Percentiles rank a stretch among this genome's conserved stretches.
phyloP scores from a whole-genome alignment of 2,329 filamentous ascomycete genomes.

The Cyanodermella asteris region DNA sequence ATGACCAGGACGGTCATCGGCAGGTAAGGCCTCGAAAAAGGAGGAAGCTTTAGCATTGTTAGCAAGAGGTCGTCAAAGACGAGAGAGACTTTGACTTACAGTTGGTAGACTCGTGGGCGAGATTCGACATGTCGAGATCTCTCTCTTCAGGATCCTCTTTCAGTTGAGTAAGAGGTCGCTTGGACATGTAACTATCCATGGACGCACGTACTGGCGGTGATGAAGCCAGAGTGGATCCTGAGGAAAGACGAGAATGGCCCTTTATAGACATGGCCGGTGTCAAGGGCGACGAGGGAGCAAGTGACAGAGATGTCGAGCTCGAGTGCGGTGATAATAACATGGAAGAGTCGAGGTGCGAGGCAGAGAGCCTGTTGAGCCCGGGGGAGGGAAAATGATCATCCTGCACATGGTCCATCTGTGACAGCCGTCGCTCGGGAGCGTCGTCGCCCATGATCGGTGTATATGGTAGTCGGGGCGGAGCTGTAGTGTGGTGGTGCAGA shows the following conservation, averaged over 20 bases:
- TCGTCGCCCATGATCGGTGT: too few species aligned
- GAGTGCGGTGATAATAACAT: too few species aligned
- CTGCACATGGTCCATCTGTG: too few species aligned
- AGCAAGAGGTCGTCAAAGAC: not conserved
- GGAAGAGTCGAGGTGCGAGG: too few species aligned
- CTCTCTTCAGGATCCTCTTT: conserved; percentile 61
- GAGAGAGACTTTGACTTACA: conserved; percentile 45
- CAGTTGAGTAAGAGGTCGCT: conserved; percentile 55
- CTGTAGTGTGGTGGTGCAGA: too few species aligned
- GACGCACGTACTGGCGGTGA: conserved; percentile 31
- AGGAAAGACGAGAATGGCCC: conserved; percentile 38
- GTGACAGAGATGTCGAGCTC: too few species aligned
- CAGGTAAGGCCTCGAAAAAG: conserved; percentile 12
- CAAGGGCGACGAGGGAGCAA: conserved; percentile 5
- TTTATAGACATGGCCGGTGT: conserved; percentile 7
- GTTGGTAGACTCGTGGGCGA: conserved; percentile 23
- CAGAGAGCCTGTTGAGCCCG: too few species aligned
- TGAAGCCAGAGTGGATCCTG: conserved; percentile 49
- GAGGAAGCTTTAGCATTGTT: conserved; percentile 1
- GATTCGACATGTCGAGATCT: conserved; percentile 22
- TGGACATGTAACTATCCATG: conserved; percentile 28
- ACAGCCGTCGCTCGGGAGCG: too few species aligned
- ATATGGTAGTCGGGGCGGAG: too few species aligned
- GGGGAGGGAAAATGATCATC: too few species aligned
- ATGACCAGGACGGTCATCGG: conserved; percentile 34